Conservation (phyloP, 2,329 filamentous ascomycete species). For the Ophiocordyceps camponoti-rufipedis region DNA sequence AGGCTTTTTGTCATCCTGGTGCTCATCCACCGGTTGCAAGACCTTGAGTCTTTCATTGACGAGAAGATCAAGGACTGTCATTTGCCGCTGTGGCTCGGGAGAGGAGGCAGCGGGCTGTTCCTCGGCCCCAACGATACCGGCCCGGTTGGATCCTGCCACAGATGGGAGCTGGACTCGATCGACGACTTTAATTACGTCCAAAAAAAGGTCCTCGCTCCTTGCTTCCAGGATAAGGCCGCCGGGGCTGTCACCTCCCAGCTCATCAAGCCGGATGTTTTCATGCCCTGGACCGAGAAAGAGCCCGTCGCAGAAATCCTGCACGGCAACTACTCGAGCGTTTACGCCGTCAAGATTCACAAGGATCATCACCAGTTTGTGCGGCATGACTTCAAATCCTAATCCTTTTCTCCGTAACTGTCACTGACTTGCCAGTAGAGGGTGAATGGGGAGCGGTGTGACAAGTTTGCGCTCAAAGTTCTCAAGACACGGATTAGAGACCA, state of each 20-base stretch:
- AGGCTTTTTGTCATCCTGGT: not conserved
- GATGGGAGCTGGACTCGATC: not conserved
- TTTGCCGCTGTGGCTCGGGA: not conserved
- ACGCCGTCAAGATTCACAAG: not conserved
- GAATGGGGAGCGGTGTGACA: not conserved
- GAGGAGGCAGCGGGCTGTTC: not conserved
- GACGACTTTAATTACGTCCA: not conserved
- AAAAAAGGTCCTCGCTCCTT: not conserved
- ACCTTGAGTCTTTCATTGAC: not conserved
- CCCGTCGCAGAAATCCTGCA: not conserved
- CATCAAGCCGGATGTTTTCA: not conserved
- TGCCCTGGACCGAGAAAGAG: not conserved
- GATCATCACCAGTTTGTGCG: not conserved
- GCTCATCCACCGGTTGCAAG: not conserved
- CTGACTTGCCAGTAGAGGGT: no score
- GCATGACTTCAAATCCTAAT: not conserved
- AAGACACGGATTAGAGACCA: not conserved
- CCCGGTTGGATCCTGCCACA: not conserved
- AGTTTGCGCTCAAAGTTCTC: not conserved
- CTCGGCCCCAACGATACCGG: not conserved
- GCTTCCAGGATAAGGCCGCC: not conserved
- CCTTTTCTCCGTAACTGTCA: no score
- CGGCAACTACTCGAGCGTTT: not conserved
- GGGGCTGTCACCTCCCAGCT: not conserved
- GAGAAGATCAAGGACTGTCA: not conserved